Evolutionary conservation across 2,329 filamentous ascomycete genomes (phyloP).

Genomic region (Zasmidium angulare): DNA sequence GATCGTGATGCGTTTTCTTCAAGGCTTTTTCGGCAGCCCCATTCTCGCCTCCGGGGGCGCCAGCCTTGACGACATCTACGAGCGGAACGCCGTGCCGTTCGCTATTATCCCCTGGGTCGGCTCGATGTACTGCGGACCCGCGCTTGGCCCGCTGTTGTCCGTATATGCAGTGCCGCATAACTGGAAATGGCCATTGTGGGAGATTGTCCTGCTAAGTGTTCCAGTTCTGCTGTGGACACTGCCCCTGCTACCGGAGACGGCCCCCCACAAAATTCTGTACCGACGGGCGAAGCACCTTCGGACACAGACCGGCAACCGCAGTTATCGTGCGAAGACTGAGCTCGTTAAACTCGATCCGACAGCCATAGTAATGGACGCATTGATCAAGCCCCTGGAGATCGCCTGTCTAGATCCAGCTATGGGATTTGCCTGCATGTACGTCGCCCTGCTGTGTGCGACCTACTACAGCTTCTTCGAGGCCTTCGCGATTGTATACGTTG

Average conservation of each 20-base stretch:
- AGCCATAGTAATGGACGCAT: slow-evolving; percentile 43
- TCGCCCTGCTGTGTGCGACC: slow-evolving; percentile 53
- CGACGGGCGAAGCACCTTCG: slow-evolving; percentile 42
- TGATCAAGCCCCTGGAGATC: slow-evolving; percentile 61
- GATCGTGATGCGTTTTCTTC: slow-evolving; percentile 61
- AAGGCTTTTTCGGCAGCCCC: slow-evolving; percentile 66
- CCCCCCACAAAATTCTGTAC: slow-evolving; percentile 55
- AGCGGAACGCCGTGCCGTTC: slow-evolving; percentile 43
- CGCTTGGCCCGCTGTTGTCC: slow-evolving; percentile 60
- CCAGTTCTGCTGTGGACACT: slow-evolving; percentile 54
- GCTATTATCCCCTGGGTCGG: slow-evolving; percentile 43
- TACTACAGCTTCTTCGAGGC: slow-evolving; percentile 64
- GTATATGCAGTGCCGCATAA: slow-evolving; percentile 58
- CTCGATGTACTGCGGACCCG: slow-evolving; percentile 42
- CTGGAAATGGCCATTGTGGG: slow-evolving; percentile 64
- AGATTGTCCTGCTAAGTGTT: slow-evolving; percentile 61
- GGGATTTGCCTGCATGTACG: slow-evolving; percentile 62
- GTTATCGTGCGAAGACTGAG: slow-evolving; percentile 61
- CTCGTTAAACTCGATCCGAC: slow-evolving; percentile 38
- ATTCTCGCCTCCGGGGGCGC: slow-evolving; percentile 60
- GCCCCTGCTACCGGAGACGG: slow-evolving; percentile 57
- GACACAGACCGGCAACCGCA: slow-evolving; percentile 54
- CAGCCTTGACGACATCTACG: slow-evolving; percentile 40
- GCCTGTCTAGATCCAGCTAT: slow-evolving; percentile 51
- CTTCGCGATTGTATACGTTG: slow-evolving; percentile 64